These are phyloP conservation scores for Candida sanyaensis DNA, from an alignment of 1,139 yeast species.

Conservation along the genomic window DNA sequence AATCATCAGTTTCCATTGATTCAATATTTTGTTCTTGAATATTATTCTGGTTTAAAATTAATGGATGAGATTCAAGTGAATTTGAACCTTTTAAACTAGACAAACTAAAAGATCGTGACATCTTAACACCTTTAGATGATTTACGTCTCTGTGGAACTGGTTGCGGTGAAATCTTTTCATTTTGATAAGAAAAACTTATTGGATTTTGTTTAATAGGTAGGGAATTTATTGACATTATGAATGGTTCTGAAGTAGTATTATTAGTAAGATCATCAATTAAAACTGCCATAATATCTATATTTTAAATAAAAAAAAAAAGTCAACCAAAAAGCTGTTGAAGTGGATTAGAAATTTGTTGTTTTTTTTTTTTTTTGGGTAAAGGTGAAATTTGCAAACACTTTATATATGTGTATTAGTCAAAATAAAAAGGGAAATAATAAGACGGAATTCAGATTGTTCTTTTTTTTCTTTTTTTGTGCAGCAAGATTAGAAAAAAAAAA, in stretches of 20 bases:
- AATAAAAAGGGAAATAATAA: too few species aligned
- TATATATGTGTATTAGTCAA: too few species aligned
- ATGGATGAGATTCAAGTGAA: slow-evolving; percentile 7
- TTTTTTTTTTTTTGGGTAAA: too few species aligned
- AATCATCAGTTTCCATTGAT: slow-evolving; percentile 6
- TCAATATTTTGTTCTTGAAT: slow-evolving; percentile 6
- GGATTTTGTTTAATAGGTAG: slow-evolving; percentile 2
- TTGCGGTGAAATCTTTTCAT: background rate
- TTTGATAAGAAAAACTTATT: background rate
- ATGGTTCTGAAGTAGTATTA: background rate
- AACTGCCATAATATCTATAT: background rate
- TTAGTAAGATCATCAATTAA: background rate
- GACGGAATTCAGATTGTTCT: too few species aligned
- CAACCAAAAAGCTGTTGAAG: too few species aligned
- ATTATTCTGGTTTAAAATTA: slow-evolving; percentile 2
- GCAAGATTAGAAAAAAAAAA: too few species aligned
- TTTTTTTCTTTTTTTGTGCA: too few species aligned
- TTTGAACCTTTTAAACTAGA: slow-evolving; percentile 6
- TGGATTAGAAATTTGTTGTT: too few species aligned
- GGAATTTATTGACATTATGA: slow-evolving; percentile 5
- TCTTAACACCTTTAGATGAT: background rate
- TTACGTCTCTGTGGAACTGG: background rate
- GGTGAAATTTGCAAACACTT: too few species aligned
- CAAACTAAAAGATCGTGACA: slow-evolving; percentile 9
- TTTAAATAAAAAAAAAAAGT: too few species aligned